Evolutionary conservation across 164 flowering plant species (phyloP).

Genomic region (Chloranthus sessilifolius): DNA sequence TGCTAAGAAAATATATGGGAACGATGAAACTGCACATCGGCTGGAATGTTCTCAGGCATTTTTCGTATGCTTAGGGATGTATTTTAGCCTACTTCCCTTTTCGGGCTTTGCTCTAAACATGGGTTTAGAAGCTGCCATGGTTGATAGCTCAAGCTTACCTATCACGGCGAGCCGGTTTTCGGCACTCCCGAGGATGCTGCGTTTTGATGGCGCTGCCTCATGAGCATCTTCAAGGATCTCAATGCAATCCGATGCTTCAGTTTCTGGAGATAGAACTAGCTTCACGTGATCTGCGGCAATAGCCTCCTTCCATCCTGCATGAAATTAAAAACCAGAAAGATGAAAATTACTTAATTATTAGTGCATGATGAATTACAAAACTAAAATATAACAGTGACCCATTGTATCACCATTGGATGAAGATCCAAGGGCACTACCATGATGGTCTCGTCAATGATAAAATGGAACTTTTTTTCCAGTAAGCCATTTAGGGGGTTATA

Average conservation of each 20-base stretch:
- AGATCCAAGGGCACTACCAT: background rate
- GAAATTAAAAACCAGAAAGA: background rate
- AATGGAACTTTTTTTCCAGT: no score
- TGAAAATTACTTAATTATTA: background rate
- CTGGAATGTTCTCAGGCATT: background rate
- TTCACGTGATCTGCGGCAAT: constrained; percentile 57
- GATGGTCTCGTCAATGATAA: no score
- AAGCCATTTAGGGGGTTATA: no score
- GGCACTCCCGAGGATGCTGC: constrained; percentile 23
- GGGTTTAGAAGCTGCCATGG: constrained; percentile 16
- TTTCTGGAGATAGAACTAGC: constrained; percentile 37
- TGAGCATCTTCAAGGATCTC: constrained; percentile 19
- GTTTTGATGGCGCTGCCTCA: constrained; percentile 2
- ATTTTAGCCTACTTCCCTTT: constrained; percentile 43
- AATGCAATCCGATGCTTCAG: constrained; percentile 23
- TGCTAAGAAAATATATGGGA: constrained; percentile 34
- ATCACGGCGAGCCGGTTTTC: constrained; percentile 24
- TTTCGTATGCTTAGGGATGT: constrained; percentile 53
- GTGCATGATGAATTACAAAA: background rate
- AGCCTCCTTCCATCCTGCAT: constrained; percentile 86
- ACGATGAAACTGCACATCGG: constrained; percentile 29
- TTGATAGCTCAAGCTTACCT: constrained; percentile 11
- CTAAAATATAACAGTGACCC: background rate
- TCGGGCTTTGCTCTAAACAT: constrained; percentile 37
- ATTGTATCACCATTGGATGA: background rate